Evolutionary conservation across 257 asterid genomes (phyloP).

Genomic region (Solanum arcanum): DNA sequence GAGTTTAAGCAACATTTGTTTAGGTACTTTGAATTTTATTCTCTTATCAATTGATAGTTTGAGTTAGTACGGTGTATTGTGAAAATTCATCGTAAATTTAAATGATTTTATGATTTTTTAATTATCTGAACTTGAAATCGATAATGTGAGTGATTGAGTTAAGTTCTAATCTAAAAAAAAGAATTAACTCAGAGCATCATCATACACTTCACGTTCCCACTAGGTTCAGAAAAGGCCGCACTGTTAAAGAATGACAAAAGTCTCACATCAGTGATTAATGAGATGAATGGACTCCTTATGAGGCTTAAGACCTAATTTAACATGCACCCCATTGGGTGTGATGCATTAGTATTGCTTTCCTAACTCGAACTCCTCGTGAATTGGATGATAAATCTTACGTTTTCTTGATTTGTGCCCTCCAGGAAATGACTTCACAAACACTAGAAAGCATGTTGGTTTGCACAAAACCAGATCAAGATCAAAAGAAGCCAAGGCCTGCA

Average conservation of each 20-base stretch:
- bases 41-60: background rate
- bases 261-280: too few species aligned
- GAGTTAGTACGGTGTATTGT: background rate
- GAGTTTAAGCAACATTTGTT: background rate
- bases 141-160: background rate
- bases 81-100: background rate
- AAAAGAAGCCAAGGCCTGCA: conserved; percentile 51
- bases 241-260: too few species aligned
- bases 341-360: background rate
- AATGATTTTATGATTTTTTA: background rate
- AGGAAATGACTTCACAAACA: conserved; percentile 69
- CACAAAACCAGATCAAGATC: conserved; percentile 47
- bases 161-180: background rate
- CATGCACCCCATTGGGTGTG: too few species aligned
- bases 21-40: background rate
- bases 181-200: too few species aligned
- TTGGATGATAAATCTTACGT: background rate
- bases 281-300: too few species aligned
- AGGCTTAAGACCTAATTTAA: too few species aligned
- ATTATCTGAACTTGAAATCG: background rate
- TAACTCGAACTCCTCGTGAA: background rate
- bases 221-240: background rate
- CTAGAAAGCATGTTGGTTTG: conserved; percentile 77
- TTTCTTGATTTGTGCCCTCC: background rate
- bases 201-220: background rate